A percentile compares a stretch with the other conserved stretches of the same genome.
Conservation (phyloP, 2,329 filamentous ascomycete species). For the Colletotrichum destructivum region DNA sequence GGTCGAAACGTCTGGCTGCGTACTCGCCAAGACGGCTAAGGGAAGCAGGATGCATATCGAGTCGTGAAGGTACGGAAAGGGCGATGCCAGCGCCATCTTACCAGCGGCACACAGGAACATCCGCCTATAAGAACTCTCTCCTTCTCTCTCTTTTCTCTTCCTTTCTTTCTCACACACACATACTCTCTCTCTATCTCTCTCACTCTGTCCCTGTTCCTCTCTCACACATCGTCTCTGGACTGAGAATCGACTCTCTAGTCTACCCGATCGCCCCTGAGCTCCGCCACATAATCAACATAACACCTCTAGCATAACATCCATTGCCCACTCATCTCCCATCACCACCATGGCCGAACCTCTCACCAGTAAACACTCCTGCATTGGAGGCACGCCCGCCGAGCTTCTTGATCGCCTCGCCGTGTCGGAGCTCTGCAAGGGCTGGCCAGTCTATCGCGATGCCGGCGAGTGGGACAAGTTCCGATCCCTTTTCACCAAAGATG, state of each 20-base stretch:
- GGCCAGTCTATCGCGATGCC: conserved; percentile 67
- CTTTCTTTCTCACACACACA: too few species aligned
- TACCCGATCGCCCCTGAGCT: background rate
- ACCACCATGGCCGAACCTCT: conserved; percentile 37
- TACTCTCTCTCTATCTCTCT: too few species aligned
- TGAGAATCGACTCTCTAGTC: too few species aligned
- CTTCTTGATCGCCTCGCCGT: conserved; percentile 62
- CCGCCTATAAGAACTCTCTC: too few species aligned
- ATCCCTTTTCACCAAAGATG: conserved; percentile 62
- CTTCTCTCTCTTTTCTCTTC: too few species aligned
- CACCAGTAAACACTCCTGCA: conserved; percentile 55
- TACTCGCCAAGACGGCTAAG: background rate
- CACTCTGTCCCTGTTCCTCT: too few species aligned
- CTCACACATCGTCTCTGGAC: background rate
- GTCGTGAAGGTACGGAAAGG: background rate
- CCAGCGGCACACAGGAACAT: background rate
- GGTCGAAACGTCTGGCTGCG: background rate
- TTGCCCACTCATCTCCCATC: background rate
- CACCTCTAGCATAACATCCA: background rate
- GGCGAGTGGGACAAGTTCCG: conserved; percentile 69
- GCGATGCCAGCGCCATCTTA: background rate
- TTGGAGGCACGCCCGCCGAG: conserved; percentile 59
- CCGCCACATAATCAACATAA: background rate
- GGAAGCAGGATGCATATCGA: background rate
- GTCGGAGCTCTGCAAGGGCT: conserved; percentile 68